Conservation (phyloP, 2,329 filamentous ascomycete species). For the Madurella mycetomatis region DNA sequence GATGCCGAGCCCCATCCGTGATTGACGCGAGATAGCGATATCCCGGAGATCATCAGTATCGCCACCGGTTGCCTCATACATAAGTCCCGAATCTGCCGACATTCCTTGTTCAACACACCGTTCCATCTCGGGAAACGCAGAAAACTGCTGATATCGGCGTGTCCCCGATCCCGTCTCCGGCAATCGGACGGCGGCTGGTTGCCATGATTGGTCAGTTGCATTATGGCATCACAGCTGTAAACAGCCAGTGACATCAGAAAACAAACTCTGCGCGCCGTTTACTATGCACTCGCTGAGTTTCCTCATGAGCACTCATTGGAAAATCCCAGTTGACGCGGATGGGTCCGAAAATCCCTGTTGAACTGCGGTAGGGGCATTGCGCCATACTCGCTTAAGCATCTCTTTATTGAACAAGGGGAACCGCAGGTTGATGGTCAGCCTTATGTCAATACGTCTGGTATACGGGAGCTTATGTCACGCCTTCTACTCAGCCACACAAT, state of each 20-base stretch:
- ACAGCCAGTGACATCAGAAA: constrained; percentile 4
- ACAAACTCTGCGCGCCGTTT: background rate
- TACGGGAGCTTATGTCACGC: background rate
- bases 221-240: background rate
- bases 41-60: too few species aligned
- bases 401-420: background rate
- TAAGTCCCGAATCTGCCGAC: too few species aligned
- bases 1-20: too few species aligned
- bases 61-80: too few species aligned
- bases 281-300: background rate
- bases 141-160: background rate
- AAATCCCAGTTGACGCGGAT: background rate
- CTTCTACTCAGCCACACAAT: background rate
- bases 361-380: constrained; percentile 5
- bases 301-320: background rate
- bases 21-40: too few species aligned
- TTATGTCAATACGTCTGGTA: background rate
- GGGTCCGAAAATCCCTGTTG: background rate
- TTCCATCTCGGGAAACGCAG: background rate
- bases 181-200: background rate
- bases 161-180: constrained; percentile 1
- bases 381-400: constrained; percentile 6
- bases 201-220: constrained; percentile 1
- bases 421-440: background rate
- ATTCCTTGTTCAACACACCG: background rate